A percentile compares a stretch with the other conserved stretches of the same genome.
phyloP scores from a whole-genome alignment of 768 basidiomycete species.

The Tricholoma furcatifolium region DNA sequence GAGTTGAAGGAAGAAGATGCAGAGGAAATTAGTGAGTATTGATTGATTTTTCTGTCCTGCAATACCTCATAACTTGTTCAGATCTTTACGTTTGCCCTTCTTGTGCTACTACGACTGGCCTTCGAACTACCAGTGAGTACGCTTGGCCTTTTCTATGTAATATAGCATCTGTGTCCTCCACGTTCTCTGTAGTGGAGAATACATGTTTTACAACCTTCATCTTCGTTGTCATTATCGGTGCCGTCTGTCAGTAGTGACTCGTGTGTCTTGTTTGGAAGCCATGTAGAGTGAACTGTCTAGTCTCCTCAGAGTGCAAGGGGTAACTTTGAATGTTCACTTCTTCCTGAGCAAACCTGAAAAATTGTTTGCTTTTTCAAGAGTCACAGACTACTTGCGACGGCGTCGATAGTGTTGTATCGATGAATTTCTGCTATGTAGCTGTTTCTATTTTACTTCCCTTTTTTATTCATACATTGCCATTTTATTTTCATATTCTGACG shows the following conservation, averaged over 20 bases:
- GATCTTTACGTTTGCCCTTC: slow-evolving; percentile 56
- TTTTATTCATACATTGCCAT: slow-evolving; percentile 9
- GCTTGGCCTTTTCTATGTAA: slow-evolving; percentile 31
- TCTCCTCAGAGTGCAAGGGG: slow-evolving; percentile 18
- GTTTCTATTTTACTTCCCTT: slow-evolving; percentile 9
- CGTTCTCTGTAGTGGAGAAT: slow-evolving; percentile 35
- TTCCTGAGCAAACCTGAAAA: slow-evolving; percentile 24
- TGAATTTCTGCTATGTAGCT: slow-evolving; percentile 5
- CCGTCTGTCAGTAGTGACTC: slow-evolving; percentile 20
- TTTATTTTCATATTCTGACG: slow-evolving; percentile 15
- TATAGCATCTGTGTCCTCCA: slow-evolving; percentile 25
- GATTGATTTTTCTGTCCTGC: background rate
- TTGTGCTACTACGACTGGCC: slow-evolving; percentile 61
- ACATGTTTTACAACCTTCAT: slow-evolving; percentile 30
- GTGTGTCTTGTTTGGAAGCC: slow-evolving; percentile 14
- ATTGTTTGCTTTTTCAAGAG: slow-evolving; percentile 21
- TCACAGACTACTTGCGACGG: slow-evolving; percentile 14
- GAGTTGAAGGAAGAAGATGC: slow-evolving; percentile 61
- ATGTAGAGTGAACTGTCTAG: slow-evolving; percentile 19
- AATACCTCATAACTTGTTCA: slow-evolving; percentile 21
- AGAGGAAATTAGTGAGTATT: slow-evolving; percentile 72
- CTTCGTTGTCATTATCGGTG: slow-evolving; percentile 11
- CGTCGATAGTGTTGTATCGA: slow-evolving; percentile 6
- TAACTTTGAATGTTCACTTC: slow-evolving; percentile 19
- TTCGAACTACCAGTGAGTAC: slow-evolving; percentile 78